A percentile compares a stretch with the other conserved stretches of the same genome.
phyloP scores from a whole-genome alignment of 805 yeast genomes.

The Kuraishia hungarica region DNA sequence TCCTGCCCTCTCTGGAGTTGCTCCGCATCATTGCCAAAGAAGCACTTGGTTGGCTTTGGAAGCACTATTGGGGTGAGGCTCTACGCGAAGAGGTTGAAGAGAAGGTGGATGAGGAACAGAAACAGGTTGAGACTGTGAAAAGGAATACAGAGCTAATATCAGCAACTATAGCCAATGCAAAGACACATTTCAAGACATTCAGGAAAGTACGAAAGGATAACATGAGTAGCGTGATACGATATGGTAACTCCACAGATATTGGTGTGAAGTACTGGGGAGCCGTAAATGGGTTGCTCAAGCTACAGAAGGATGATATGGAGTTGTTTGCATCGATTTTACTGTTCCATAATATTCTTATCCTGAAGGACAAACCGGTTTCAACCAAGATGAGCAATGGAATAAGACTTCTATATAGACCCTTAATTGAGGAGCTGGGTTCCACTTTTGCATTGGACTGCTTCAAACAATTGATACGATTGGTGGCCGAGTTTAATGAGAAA shows the following conservation, averaged over 20 bases:
- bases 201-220: conserved; percentile 42
- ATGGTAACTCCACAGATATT: conserved; percentile 32
- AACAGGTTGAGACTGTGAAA: conserved; percentile 2
- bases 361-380: conserved; percentile 12
- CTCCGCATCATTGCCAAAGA: conserved; percentile 48
- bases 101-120: conserved; percentile 12
- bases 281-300: conserved; percentile 16
- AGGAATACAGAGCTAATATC: neutral
- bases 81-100: conserved; percentile 10
- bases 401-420: conserved; percentile 20
- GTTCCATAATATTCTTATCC: conserved; percentile 23
- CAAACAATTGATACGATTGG: conserved; percentile 6
- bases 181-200: conserved; percentile 32
- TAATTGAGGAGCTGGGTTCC: conserved; percentile 13
- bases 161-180: conserved; percentile 12
- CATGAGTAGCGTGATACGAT: conserved; percentile 27
- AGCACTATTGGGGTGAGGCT: conserved; percentile 58
- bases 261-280: conserved; percentile 36
- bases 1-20: conserved; percentile 61
- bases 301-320: conserved; percentile 10
- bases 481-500: neutral
- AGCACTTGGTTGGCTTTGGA: conserved; percentile 71
- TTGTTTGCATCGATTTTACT: conserved; percentile 19
- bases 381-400: conserved; percentile 19
- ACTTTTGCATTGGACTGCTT: conserved; percentile 11